Base-by-base conservation (phyloP, 1,284 basidiomycete genomes). In the Ceratobasidium sp. region DNA sequence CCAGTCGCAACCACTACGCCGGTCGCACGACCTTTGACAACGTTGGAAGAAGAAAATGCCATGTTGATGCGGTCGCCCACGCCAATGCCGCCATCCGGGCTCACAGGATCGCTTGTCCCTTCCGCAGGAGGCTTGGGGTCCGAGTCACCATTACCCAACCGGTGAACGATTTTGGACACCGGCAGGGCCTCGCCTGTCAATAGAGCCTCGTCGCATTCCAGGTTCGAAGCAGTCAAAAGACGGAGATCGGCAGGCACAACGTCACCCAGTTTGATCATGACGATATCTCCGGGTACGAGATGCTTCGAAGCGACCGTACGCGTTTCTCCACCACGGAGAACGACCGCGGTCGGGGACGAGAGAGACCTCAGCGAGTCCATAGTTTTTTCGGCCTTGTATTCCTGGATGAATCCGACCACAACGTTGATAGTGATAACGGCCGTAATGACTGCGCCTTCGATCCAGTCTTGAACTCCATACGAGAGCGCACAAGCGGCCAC, bases 401-500 rank as follows among this genome's bases (percentile, higher is more conserved):
- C 85, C 72, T 85, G 84, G 69, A 84, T 79, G 73, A 82, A 84
- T 12, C 84, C 84, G 54, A 85, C 81, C 42, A 73, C 56, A 42
- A 77, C 73, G 72, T 79, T 79, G 45, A 67, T 47, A 29, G 29
- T 77, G 34, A 89, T 85, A 34, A 90, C 82, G 22, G 84, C 85
- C 12, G 84, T 84, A 69, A 88, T 85, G 45, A 89, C 87, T 57
- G 84, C 86, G 22, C 85, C 87, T 73, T 85, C 85, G 70, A 89
- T 84, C 79, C 83, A 90, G 68, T 86, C 85, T 73, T 82, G 78
- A n/a, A 85, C 84, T 69, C 83, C 87, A 69, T 88, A 86, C 3
- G 86, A 87, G 20, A 6, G n/a, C 22, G 7, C 12, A 12, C 2
- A 3, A n/a, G 20, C 12, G 22, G 25, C n/a, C 17, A 1, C n/a